Evolutionary conservation across 129 eudicot genomes (phyloP), one percentile per base, ranked within the genome.

Genomic region (Saussurea involucrata): DNA sequence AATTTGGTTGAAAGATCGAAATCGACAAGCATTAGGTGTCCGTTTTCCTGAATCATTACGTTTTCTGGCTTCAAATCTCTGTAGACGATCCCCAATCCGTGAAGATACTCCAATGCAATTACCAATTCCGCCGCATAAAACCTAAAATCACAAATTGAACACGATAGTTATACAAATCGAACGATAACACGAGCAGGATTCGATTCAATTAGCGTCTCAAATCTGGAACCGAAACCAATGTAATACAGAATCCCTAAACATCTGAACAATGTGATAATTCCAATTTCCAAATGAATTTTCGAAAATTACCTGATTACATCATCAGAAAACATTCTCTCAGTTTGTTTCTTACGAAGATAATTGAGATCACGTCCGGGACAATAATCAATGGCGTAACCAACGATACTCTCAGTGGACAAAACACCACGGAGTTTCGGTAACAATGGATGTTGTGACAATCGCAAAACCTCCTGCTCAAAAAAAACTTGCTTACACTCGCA

Each of bases 351-450:
- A 27, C 94, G 79, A 1, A 95, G 78, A 28, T 75, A 82, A 83
- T 85, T 78, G 46, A 95, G 89, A 89, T 95, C 93, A 44, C 92
- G 84, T 1, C 98, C 98, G 0, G 93, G 90, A 65, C 98, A 95
- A 58, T 91, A 95, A 89, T 95, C 96, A 73, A 95, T 95, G 9
- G 96, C 93, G 66, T 87, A 95, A 4, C 97, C 98, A 22, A 89
- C 78, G 64, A 95, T 82, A 11, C 82, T 78, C 2, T 88, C 96
- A 0, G 97, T 91, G 9, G 72, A 66, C 27, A 91, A 2, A 70
- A 91, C 86, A 27, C 96, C 98, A 8, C 85, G 87, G 25, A 95
- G 93, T 70, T 82, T 87, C 21, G 98, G 97, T 64, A 95, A 67
- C 11, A 95, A 83, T 2, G 97, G 98, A 80, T 95, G 97, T 18